Base-by-base conservation (phyloP, 495 filamentous ascomycete genomes). In the Penicillium samsonianum region DNA sequence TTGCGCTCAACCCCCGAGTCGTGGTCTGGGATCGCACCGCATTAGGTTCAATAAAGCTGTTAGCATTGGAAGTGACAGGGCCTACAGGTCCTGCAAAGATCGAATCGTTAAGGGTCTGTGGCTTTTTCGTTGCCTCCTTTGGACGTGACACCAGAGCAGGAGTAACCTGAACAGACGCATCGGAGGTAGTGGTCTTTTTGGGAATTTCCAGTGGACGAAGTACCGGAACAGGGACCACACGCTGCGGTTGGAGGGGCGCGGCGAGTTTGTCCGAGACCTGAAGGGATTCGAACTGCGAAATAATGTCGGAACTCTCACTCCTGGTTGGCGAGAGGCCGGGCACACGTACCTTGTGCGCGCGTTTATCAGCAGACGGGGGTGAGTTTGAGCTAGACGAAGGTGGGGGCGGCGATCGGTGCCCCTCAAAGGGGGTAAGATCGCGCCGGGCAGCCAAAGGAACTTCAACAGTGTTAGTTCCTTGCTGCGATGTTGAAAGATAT, bases 11-110 rank as follows among this genome's bases (percentile, higher is more conserved):
- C 23, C 10, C 23, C 25, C 23, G 31, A n/a, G 14, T 28, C 0
- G 22, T 5, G 10, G 23, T 10, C 12, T 19, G 33, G 10, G 35
- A 3, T 4, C 16, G 22, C 22, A 9, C 14, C 10, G 2, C 17
- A 20, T 31, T 28, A 30, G 35, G 11, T 5, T 6, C 19, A 11
- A 11, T 38, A n/a, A n/a, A n/a, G n/a, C n/a, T 8, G 10, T 28
- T 19, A 7, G 10, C 3, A 7, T 5, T n/a, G 14, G 12, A 17
- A 25, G 22, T 17, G 25, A 17, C 11, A 22, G 17, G 47, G 20
- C 19, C 19, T 4, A 31, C n/a, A 48, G 45, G n/a, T 17, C 16
- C 44, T 52, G 50, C 50, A 26, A 43, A 42, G 9, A 42, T 53
- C 3, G 50, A 53, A 16, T 43, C 25, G 19, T 28, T 12, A 0